Evolutionary conservation across 2,329 filamentous ascomycete genomes (phyloP), one percentile per base, ranked within the genome.

Genomic region (Xylariaceae sp.): DNA sequence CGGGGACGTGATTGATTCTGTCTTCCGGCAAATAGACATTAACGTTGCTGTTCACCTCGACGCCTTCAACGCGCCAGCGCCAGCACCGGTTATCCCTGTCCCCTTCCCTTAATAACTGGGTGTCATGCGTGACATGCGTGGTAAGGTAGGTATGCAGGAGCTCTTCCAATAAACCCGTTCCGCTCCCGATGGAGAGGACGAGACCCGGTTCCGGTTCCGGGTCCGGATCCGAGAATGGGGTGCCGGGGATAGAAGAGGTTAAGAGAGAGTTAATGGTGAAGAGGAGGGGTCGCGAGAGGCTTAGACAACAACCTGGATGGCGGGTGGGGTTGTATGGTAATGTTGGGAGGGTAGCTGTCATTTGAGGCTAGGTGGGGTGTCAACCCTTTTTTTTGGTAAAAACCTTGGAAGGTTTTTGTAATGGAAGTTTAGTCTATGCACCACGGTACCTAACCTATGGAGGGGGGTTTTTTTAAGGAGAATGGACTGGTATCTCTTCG

Each of bases 1-100:
- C 71, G 0, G 63, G 63, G 3, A 75, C 73, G 3, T 64, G 69
- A 54, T 49, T 58, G 37, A 63, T 44, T 56, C 58, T 56, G 48
- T 62, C 55, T 9, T 56, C 53, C 4, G 64, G 64, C 0, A 66
- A 58, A 23, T 63, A 52, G 29, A 40, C 24, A 37, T 60, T 65
- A 9, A 59, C 45, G 9, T 44, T 21, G 3, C 7, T 34, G 28
- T 44, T 26, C 6, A 66, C 58, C 51, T 66, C 64, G 45, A 63
- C 61, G 14, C 64, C 64, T 49, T 66, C 60, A 24, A 65, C 53
- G 44, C 52, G 54, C 53, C 59, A 55, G 4, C 14, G 36, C n/a
- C 11, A 14, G 14, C 21, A 11, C 9, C 19, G 44, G 29, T n/a
- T n/a, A n/a, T n/a, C n/a, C n/a, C n/a, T n/a, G n/a, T n/a, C n/a